Evolutionary conservation across 2,329 filamentous ascomycete species (phyloP), one percentile per base, ranked within the genome.

Genomic region (Alternaria ethzedia): DNA sequence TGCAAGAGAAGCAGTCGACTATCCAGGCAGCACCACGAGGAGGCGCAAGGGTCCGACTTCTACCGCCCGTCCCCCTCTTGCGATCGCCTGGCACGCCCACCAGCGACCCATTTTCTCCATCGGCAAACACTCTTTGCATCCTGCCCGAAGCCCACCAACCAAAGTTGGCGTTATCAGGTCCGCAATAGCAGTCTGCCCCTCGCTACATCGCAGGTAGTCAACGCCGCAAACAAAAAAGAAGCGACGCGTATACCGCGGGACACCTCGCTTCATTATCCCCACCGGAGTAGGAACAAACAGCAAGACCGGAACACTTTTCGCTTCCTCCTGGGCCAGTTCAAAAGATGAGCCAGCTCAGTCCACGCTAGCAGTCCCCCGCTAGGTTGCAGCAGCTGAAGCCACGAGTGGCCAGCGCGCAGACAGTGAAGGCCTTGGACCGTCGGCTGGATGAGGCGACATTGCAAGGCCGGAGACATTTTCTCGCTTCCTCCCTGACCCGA

Each of bases 1-100:
- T 23, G 10, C 26, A 26, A 32, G 52, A 36, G 59, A n/a, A 36
- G 45, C 47, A 43, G 57, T 66, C 67, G 67, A 75, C 70, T 76
- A 74, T 76, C 75, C 75, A 77, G 75, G 70, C 67, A 67, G 73
- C 73, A 78, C 75, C 73, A 69, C 75, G 74, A 65, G 75, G 75
- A 78, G 73, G 75, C 75, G 75, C 75, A 75, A 74, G 75, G 73
- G 70, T 78, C 75, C 75, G 75, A 74, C 73, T 76, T 77, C 72
- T 74, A 66, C 71, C 72, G 67, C 73, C 74, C 74, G 47, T 73
- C 75, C 74, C 56, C 59, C 74, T 76, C 73, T 75, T 76, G 70
- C 71, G 65, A 68, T 69, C 72, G 64, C 52, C 66, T 41, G 36
- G 36, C 36, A 41, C 36, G 36, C 36, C 64, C 64, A 65, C 64